Evolutionary conservation across 169 alveolate species (phyloP).

Genomic region (Amoebophrya sp.): DNA sequence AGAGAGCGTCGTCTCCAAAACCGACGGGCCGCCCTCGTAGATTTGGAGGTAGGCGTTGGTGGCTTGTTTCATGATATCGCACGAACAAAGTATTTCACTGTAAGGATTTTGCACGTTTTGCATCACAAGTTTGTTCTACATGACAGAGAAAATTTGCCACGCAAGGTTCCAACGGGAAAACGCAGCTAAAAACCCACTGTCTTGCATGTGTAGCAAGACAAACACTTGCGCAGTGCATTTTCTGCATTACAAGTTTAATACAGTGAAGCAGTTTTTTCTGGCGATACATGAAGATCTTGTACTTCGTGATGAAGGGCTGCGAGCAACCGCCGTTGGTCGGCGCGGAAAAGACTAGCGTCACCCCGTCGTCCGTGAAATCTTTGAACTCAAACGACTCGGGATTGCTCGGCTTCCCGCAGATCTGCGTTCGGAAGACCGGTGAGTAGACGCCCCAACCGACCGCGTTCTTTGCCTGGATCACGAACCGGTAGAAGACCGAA

Average conservation of each 20-base stretch:
- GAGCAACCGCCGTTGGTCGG: background rate
- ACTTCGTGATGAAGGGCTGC: background rate
- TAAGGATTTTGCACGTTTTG: too few species aligned
- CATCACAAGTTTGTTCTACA: too few species aligned
- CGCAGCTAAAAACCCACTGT: too few species aligned
- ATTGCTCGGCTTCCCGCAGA: slow-evolving; percentile 24
- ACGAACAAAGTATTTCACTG: too few species aligned
- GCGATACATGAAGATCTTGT: background rate
- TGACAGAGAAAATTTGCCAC: too few species aligned
- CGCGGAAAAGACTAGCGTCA: background rate
- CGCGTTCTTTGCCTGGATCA: slow-evolving; percentile 29
- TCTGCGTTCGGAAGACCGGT: slow-evolving; percentile 26
- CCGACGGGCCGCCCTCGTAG: slow-evolving; percentile 26
- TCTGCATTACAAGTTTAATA: too few species aligned
- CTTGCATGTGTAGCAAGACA: too few species aligned
- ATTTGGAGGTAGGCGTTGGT: slow-evolving; percentile 4
- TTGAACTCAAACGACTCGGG: background rate
- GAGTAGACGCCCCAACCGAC: slow-evolving; percentile 28
- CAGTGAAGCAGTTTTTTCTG: too few species aligned
- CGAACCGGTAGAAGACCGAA: slow-evolving; percentile 16
- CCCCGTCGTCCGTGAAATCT: slow-evolving; percentile 1
- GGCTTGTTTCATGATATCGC: slow-evolving; percentile 24
- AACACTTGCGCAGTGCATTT: too few species aligned
- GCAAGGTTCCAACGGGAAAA: too few species aligned
- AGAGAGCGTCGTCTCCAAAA: background rate